Evolutionary conservation across 192 early-diverging fungal species (phyloP).

Genomic region (Mortierella hygrophila): DNA sequence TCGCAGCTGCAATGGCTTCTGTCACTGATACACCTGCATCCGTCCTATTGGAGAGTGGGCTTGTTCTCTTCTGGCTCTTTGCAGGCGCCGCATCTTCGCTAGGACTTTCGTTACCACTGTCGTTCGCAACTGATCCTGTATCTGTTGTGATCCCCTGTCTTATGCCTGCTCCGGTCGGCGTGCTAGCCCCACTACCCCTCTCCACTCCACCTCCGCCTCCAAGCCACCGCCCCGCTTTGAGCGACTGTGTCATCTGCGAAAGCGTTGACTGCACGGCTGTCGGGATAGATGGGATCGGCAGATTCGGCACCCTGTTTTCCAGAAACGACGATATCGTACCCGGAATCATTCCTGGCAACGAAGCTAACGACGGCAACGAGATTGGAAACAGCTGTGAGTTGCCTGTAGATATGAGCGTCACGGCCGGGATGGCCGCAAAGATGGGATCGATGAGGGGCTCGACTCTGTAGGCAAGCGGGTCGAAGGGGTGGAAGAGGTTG

Average conservation of each 20-base stretch:
- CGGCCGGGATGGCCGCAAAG: slow-evolving; percentile 64
- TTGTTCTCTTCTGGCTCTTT: not conserved
- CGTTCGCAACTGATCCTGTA: not conserved
- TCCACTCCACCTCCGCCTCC: not conserved
- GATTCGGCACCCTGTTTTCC: slow-evolving; percentile 37
- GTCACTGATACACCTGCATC: slow-evolving; percentile 1
- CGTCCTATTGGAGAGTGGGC: not conserved
- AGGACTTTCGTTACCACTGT: slow-evolving; percentile 2
- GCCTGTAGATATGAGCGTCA: slow-evolving; percentile 55
- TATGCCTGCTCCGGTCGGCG: not conserved
- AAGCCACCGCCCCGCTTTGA: slow-evolving; percentile 42
- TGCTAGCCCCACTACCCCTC: not conserved
- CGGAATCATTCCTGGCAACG: slow-evolving; percentile 32
- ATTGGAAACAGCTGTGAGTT: slow-evolving; percentile 38
- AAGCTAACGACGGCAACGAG: slow-evolving; percentile 36
- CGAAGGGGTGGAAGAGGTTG: slow-evolving; percentile 84
- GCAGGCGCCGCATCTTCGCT: not conserved
- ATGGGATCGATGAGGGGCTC: slow-evolving; percentile 71
- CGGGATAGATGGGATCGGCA: slow-evolving; percentile 34
- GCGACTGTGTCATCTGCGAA: slow-evolving; percentile 45
- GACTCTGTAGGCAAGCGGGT: slow-evolving; percentile 80
- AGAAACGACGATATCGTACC: slow-evolving; percentile 37
- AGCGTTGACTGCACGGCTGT: slow-evolving; percentile 18
- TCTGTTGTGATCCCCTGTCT: not conserved
- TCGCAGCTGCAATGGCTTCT: slow-evolving; percentile 39